These are phyloP conservation scores for Huntiella omanensis DNA, from an alignment of 2,329 filamentous ascomycete species.

Conservation along the genomic window DNA sequence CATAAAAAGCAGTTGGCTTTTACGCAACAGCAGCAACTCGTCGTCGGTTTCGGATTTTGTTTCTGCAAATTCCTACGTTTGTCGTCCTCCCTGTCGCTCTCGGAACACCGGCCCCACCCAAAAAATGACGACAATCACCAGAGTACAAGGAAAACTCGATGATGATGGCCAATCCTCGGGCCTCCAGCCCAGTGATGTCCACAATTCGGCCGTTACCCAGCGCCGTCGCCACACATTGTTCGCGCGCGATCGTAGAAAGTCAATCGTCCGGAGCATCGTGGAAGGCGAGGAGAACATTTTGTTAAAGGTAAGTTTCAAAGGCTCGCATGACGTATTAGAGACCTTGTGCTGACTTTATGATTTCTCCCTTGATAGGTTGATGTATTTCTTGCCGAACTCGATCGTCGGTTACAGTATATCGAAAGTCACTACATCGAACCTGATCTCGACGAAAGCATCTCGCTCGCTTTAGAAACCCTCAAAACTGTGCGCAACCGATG, in stretches of 20 bases:
- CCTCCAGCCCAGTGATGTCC: constrained; percentile 1
- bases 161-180: constrained; percentile 8
- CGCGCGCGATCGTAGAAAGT: constrained; percentile 26
- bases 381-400: constrained; percentile 67
- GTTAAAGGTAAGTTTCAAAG: constrained; percentile 27
- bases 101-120: background rate
- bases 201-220: constrained; percentile 4
- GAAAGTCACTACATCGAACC: constrained; percentile 65
- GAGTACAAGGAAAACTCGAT: constrained; percentile 5
- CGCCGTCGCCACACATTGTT: constrained; percentile 10
- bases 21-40: background rate
- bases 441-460: constrained; percentile 65
- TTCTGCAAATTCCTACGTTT: no score
- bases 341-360: background rate
- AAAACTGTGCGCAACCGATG: constrained; percentile 76
- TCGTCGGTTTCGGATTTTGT: background rate
- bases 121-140: background rate
- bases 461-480: constrained; percentile 68
- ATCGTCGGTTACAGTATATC: constrained; percentile 68
- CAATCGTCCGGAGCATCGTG: constrained; percentile 39
- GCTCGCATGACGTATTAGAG: background rate
- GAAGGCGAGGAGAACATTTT: constrained; percentile 43
- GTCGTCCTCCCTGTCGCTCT: background rate
- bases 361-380: constrained; percentile 36
- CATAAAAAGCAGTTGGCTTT: no score